phyloP scores from a whole-genome alignment of 345 rosid genomes.

The Lepidium africanum region DNA sequence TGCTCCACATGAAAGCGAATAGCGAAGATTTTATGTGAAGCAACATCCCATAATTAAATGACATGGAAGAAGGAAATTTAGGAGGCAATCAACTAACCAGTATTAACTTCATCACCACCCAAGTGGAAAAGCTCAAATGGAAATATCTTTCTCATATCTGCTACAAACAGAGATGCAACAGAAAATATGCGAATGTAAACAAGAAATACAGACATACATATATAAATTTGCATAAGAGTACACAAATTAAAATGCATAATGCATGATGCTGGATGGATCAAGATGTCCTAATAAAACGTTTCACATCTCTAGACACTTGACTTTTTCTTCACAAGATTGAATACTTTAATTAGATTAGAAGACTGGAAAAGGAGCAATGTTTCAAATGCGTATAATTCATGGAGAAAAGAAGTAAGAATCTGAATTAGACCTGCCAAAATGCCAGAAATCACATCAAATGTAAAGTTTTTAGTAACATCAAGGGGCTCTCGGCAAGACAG shows the following conservation, averaged over 20 bases:
- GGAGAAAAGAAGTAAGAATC: not conserved
- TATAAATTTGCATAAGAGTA: too few species aligned
- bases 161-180: too few species aligned
- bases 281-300: not conserved
- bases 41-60: not conserved
- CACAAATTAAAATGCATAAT: not conserved
- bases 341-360: not conserved
- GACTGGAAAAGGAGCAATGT: not conserved
- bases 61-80: not conserved
- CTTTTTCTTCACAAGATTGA: not conserved
- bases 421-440: slow-evolving; percentile 55
- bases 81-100: slow-evolving; percentile 41
- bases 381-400: not conserved
- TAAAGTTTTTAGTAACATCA: slow-evolving; percentile 69
- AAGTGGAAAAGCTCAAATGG: slow-evolving; percentile 83
- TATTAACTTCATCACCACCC: slow-evolving; percentile 96
- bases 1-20: slow-evolving; percentile 26
- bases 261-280: not conserved
- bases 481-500: slow-evolving; percentile 90
- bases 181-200: not conserved
- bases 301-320: not conserved
- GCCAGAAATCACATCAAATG: slow-evolving; percentile 82
- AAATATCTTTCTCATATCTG: too few species aligned
- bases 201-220: too few species aligned
- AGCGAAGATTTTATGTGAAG: not conserved